These are phyloP conservation scores for Pistacia integerrima DNA, from an alignment of 345 rosid species.

Conservation along the genomic window DNA sequence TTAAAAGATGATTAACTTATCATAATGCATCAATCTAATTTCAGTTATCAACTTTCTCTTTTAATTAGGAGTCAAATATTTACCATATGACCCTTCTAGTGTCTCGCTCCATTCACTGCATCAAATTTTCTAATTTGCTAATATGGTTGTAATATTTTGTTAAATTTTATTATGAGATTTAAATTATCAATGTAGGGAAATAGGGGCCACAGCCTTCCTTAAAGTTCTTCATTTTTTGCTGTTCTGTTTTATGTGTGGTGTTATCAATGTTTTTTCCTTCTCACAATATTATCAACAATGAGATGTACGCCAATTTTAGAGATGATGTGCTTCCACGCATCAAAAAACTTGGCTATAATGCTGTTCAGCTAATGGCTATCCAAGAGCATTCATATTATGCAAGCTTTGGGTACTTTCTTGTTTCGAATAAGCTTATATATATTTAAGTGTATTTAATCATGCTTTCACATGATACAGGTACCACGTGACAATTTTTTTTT, in stretches of 20 bases:
- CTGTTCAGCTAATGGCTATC: constrained; percentile 98
- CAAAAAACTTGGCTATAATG: constrained; percentile 90
- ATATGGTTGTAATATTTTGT: neutral
- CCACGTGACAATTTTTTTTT: constrained; percentile 90
- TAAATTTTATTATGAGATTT: neutral
- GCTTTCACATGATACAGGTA: constrained; percentile 63
- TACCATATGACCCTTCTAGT: neutral
- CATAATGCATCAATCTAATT: neutral
- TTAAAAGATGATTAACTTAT: neutral
- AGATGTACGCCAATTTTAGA: constrained; percentile 76
- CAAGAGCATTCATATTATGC: constrained; percentile 98
- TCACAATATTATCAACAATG: constrained; percentile 23
- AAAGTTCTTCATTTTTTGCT: neutral
- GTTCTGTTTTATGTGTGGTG: neutral
- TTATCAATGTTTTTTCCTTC: neutral
- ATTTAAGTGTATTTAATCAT: constrained; percentile 1
- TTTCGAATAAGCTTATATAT: neutral
- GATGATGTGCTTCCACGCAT: constrained; percentile 97
- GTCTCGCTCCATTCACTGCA: neutral
- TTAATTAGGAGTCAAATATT: neutral
- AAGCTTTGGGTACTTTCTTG: constrained; percentile 83
- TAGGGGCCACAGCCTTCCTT: neutral
- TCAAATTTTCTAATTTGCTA: neutral
- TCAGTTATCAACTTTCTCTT: neutral
- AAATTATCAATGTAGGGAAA: neutral